Conservation (phyloP, 805 yeast genomes). For the Spathaspora passalidarum region DNA sequence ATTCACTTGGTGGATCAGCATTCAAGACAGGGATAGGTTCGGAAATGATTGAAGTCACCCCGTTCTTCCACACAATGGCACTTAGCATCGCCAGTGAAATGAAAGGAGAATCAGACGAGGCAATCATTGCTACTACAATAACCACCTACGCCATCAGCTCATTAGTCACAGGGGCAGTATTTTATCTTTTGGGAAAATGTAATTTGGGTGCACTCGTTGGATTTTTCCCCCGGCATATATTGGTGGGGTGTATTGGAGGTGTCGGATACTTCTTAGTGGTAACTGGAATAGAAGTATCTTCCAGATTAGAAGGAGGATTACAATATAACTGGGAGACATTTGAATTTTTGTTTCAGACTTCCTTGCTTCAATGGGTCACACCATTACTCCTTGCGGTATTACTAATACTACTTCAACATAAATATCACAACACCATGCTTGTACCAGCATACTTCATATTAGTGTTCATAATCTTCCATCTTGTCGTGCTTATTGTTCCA, state of each 20-base stretch:
- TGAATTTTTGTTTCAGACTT: constrained; percentile 38
- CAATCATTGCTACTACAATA: constrained; percentile 79
- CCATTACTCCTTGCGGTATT: constrained; percentile 65
- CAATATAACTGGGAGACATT: constrained; percentile 61
- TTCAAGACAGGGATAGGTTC: constrained; percentile 92
- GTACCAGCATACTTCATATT: constrained; percentile 78
- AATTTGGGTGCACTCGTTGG: constrained; percentile 84
- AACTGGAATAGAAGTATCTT: constrained; percentile 90
- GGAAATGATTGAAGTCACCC: constrained; percentile 99
- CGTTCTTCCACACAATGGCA: constrained; percentile 96
- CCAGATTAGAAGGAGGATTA: constrained; percentile 73
- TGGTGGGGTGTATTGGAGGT: constrained; percentile 98
- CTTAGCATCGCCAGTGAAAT: constrained; percentile 56
- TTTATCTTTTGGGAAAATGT: constrained; percentile 72
- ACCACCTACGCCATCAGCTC: constrained; percentile 82
- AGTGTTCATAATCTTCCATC: constrained; percentile 69
- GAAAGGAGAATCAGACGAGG: constrained; percentile 42
- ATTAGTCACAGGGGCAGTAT: constrained; percentile 80
- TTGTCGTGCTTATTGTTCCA: constrained; percentile 63
- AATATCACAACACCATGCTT: constrained; percentile 60
- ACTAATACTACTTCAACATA: constrained; percentile 57
- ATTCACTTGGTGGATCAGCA: constrained; percentile 86
- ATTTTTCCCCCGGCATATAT: constrained; percentile 92
- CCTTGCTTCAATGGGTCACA: constrained; percentile 54
- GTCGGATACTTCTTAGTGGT: constrained; percentile 90